phyloP scores from a whole-genome alignment of 768 basidiomycete species.

The Lactarius sanguifluus region DNA sequence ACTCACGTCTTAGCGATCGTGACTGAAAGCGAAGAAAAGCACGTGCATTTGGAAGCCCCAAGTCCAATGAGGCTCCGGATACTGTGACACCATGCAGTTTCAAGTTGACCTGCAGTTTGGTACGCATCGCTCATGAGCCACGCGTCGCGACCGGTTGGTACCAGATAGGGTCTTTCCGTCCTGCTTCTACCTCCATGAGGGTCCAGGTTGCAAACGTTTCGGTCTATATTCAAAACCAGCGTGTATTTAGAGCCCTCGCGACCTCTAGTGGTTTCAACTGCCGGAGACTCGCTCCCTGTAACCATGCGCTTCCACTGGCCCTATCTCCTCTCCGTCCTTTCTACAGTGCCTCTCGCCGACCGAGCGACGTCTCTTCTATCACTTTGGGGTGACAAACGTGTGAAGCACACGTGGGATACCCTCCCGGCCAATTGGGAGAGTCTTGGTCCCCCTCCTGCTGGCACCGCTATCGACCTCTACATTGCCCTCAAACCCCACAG shows the following conservation, averaged over 20 bases:
- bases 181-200: no score
- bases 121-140: no score
- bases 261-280: neutral
- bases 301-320: neutral
- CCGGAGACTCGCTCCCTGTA: neutral
- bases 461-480: neutral
- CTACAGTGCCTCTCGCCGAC: neutral
- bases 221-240: no score
- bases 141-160: no score
- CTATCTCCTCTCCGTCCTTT: neutral
- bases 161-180: no score
- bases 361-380: neutral
- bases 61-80: no score
- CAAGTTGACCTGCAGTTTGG: no score
- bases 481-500: neutral
- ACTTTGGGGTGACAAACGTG: neutral
- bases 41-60: no score
- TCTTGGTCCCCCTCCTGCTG: neutral
- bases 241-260: neutral
- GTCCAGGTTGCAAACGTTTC: no score
- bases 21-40: no score
- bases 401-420: neutral
- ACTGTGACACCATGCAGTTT: no score
- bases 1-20: no score
- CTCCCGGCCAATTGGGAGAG: neutral